phyloP scores from a whole-genome alignment of 306 rosid species.

The Herpetospermum pedunculosum region DNA sequence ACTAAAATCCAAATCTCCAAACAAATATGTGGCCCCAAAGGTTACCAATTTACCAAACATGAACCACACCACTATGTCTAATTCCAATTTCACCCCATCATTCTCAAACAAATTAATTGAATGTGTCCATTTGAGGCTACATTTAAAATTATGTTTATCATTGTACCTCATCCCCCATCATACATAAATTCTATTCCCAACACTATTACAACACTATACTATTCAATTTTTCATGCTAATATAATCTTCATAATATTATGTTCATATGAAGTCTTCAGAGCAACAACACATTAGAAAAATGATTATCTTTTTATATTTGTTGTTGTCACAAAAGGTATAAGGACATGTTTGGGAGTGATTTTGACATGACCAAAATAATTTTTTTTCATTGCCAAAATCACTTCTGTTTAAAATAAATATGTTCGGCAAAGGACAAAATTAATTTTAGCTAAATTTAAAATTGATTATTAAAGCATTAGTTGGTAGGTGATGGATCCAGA shows the following conservation, averaged over 20 bases:
- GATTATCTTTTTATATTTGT: too few species aligned
- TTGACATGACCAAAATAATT: too few species aligned
- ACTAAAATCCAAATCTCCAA: not conserved
- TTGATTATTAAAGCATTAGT: too few species aligned
- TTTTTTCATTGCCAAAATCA: too few species aligned
- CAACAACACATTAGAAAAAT: not conserved
- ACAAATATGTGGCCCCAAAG: not conserved
- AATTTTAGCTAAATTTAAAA: too few species aligned
- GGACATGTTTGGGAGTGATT: too few species aligned
- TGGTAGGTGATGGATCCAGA: too few species aligned
- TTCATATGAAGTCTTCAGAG: not conserved
- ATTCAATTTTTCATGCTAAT: not conserved
- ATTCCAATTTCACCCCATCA: conserved; percentile 6
- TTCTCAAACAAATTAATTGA: not conserved
- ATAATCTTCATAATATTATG: not conserved
- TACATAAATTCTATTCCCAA: not conserved
- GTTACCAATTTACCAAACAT: not conserved
- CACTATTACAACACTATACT: not conserved
- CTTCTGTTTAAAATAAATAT: too few species aligned
- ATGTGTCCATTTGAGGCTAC: not conserved
- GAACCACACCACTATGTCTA: conserved; percentile 12
- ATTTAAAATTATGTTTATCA: not conserved
- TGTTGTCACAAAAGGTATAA: too few species aligned
- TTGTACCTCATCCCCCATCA: not conserved
- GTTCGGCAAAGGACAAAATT: too few species aligned